phyloP scores from a whole-genome alignment of 352 stramenopile species.

The Phytophthora fragariae region DNA sequence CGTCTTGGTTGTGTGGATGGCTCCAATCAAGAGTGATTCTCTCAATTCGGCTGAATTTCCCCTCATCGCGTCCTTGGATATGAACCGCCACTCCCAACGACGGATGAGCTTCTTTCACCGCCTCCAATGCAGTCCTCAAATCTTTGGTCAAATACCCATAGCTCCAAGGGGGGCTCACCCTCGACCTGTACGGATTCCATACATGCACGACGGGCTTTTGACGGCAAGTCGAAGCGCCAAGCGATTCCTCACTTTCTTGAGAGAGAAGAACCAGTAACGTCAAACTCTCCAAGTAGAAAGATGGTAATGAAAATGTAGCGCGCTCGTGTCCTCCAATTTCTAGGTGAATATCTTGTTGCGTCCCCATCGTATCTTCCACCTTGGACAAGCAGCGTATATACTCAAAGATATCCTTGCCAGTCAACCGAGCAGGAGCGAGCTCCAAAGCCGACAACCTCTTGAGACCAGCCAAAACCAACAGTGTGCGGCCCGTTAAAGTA shows the following conservation, averaged over 20 bases:
- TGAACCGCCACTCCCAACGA: background rate
- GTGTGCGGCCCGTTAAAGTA: background rate
- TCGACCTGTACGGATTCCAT: background rate
- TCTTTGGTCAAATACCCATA: background rate
- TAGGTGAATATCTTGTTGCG: background rate
- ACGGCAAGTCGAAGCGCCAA: background rate
- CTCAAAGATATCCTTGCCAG: background rate
- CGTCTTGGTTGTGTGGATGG: background rate
- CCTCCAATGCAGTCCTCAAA: background rate
- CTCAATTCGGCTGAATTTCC: background rate
- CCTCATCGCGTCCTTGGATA: background rate
- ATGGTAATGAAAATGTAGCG: background rate
- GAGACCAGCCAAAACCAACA: conserved; percentile 3
- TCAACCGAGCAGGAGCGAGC: conserved; percentile 3
- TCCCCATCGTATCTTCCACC: background rate
- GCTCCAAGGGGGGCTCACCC: background rate
- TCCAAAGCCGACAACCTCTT: background rate
- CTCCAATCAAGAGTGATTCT: background rate
- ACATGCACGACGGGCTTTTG: background rate
- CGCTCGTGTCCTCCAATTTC: conserved; percentile 1
- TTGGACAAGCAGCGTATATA: background rate
- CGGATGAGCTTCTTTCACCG: background rate
- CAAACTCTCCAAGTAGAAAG: conserved; percentile 8
- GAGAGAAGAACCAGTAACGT: background rate
- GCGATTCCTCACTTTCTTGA: background rate